Base-by-base conservation (phyloP, 495 filamentous ascomycete species). In the Cudoniella acicularis region DNA sequence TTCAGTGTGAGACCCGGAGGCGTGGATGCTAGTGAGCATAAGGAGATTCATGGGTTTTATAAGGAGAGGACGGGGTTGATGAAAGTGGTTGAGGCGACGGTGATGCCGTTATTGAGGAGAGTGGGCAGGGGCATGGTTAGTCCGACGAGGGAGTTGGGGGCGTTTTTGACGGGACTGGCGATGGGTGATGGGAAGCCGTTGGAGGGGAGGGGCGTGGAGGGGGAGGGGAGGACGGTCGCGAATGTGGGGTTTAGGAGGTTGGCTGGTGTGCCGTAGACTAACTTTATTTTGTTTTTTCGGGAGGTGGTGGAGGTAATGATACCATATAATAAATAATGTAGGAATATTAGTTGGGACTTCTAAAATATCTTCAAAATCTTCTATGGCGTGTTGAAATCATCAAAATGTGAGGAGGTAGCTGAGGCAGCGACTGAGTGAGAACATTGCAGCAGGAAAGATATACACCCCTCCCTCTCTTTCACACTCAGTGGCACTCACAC, bases 111-210 rank as follows among this genome's bases (percentile, higher is more conserved):
- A 11, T 49, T 67, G 0, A 66, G 49, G n/a, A 27, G 60, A 0
- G 25, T 55, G 0, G 0, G 62, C 2, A 54, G 58, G 49, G 56
- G 64, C 21, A 56, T 72, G 54, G 72, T 75, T 49, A 77, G 69
- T 22, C 75, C 77, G 23, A 84, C 78, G 6, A 67, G 58, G 25
- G 67, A 61, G 1, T 64, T 79, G 42, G 79, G 71, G 0, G 56
- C 51, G 25, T 73, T 77, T 27, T 41, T 76, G 52, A 77, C 79
- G 0, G 79, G 84, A 54, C 67, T 90, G 75, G 87, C 86, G 0
- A 77, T 79, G 73, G 83, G 85, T 1, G 73, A 81, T 41, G 73
- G 72, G n/a, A 68, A 73, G 42, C 54, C 72, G 41, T 23, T 77
- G 13, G 62, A 70, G 22, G 80, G 75, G 0, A 54, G 65, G 18